Evolutionary conservation across 352 stramenopile species (phyloP), one percentile per base, ranked within the genome.

Genomic region (Phytophthora idaei): DNA sequence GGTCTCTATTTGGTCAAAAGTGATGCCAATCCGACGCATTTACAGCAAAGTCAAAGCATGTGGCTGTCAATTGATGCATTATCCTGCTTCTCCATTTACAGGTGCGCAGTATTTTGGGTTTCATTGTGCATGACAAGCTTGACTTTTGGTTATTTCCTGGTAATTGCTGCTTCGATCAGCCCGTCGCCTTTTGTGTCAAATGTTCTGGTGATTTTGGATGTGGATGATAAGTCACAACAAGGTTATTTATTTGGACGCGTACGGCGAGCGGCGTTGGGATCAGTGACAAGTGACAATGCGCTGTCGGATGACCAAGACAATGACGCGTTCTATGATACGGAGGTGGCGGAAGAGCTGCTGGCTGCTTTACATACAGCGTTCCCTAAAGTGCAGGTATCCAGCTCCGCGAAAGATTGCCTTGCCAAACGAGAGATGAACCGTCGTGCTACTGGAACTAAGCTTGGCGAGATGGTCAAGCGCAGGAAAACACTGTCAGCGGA

Each of bases 201-300:
- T 57, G 73, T 90, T 39, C 31, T 91, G 45, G 54, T 89, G 27
- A 61, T 84, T 5, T 31, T 93, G 44, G 78, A 90, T 41, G 54
- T 83, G 4, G 54, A 68, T 21, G 66, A 69, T 29, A 57, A 42
- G 1, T 53, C 44, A 1, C 80, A 90, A 51, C 80, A 89, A 58
- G 84, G 82, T 14, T 87, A 81, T 60, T 83, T 90, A 17, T 77
- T 93, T 14, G 72, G 74, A 21, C 57, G 56, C 4, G 27, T 87
- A 37, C 60, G 63, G 0, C 52, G 55, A 54, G 29, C 21, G 8
- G 21, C 7, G 34, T 25, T 34, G 15, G 11, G 9, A 34, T 17
- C 39, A 9, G 0, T 3, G 5, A 21, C 11, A n/a, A n/a, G 15
- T 45, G 36, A 7, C 15, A 45, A 41, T 44, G 27, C 17, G 41